These are phyloP conservation scores for Sphenostylis stenocarpa DNA, from an alignment of 306 rosid species.

Conservation along the genomic window DNA sequence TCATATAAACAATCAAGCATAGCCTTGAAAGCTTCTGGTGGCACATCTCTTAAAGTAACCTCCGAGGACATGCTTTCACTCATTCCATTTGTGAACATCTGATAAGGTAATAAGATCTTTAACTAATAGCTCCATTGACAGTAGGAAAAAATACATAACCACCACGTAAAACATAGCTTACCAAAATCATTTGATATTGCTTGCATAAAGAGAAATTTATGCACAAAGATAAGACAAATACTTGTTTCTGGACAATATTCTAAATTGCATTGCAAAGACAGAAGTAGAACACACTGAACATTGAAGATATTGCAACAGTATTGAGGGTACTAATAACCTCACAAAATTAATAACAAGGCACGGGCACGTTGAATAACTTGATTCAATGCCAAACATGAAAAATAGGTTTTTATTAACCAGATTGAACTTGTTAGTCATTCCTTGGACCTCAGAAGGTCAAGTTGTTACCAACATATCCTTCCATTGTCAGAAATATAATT, in stretches of 20 bases:
- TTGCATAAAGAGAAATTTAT: slow-evolving; percentile 9
- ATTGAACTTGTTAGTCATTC: neutral
- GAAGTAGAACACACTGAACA: neutral
- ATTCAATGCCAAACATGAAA: slow-evolving; percentile 14
- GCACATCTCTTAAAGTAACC: slow-evolving; percentile 69
- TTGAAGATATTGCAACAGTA: slow-evolving; percentile 6
- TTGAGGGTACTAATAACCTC: slow-evolving; percentile 12
- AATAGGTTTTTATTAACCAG: neutral
- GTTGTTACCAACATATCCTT: neutral
- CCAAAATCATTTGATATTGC: neutral
- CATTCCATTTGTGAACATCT: slow-evolving; percentile 99
- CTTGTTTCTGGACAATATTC: slow-evolving; percentile 15
- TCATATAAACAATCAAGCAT: slow-evolving; percentile 82
- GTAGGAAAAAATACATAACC: slow-evolving; percentile 18
- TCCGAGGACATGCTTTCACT: slow-evolving; percentile 83
- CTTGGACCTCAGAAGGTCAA: slow-evolving; percentile 11
- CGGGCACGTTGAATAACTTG: slow-evolving; percentile 14
- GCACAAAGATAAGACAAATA: neutral
- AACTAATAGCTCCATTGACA: slow-evolving; percentile 6
- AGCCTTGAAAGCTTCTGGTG: slow-evolving; percentile 76
- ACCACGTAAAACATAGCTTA: neutral
- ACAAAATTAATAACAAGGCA: neutral
- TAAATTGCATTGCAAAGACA: slow-evolving; percentile 14
- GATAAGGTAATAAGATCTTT: slow-evolving; percentile 34
- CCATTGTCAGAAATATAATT: neutral